Conservation (phyloP, 805 yeast genomes). For the Cyberlindnera petersonii region DNA sequence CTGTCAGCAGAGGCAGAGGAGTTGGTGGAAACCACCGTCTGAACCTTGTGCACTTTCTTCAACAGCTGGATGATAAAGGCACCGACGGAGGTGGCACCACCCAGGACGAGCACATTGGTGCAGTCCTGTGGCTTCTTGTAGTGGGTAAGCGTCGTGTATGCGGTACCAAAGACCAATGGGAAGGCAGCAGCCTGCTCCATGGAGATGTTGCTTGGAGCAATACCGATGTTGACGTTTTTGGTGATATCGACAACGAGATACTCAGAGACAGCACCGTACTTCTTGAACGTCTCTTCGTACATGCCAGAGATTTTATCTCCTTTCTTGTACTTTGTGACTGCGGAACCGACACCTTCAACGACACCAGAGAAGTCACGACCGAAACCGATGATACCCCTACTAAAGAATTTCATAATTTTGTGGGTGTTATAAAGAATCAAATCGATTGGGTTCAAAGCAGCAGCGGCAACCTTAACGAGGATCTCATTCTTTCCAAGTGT, state of each 20-base stretch:
- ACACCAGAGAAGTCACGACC: constrained; percentile 55
- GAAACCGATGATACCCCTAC: constrained; percentile 29
- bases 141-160: constrained; percentile 37
- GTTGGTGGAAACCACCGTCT: constrained; percentile 53
- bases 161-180: constrained; percentile 65
- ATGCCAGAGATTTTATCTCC: constrained; percentile 59
- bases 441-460: constrained; percentile 58
- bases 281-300: constrained; percentile 22
- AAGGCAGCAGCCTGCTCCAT: constrained; percentile 55
- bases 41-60: constrained; percentile 42
- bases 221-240: constrained; percentile 31
- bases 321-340: constrained; percentile 34
- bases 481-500: constrained; percentile 36
- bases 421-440: constrained; percentile 37
- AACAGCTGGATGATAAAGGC: constrained; percentile 52
- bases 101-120: constrained; percentile 57
- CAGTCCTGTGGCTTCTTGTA: constrained; percentile 37
- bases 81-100: constrained; percentile 75
- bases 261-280: constrained; percentile 43
- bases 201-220: constrained; percentile 39
- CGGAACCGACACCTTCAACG: constrained; percentile 46
- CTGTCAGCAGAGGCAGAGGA: constrained; percentile 44
- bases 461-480: constrained; percentile 44
- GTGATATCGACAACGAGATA: constrained; percentile 41
- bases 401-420: constrained; percentile 28